Percentiles rank a stretch among this genome's conserved stretches.
Evolutionary conservation across 176 grass and related monocot species (phyloP).

Genomic region (Poa annua): DNA sequence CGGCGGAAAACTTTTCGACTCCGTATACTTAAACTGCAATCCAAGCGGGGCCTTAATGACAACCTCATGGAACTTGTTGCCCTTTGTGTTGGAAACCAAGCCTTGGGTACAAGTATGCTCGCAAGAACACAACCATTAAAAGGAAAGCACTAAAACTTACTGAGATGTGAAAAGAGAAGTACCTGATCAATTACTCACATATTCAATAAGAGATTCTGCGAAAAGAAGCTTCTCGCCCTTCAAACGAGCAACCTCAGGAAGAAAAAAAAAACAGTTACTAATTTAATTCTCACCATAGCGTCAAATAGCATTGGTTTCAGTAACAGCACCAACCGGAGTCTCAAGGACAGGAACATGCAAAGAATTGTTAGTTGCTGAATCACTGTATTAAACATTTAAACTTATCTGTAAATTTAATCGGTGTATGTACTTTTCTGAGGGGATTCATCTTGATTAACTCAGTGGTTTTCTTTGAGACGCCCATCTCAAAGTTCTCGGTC

Average conservation of each 20-base stretch:
- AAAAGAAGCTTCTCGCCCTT: constrained; percentile 51
- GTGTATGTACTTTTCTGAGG: constrained; percentile 66
- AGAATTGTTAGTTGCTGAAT: constrained; percentile 13
- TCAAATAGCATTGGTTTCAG: constrained; percentile 89
- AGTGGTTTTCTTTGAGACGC: too few relatives aligned
- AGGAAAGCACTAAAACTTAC: neutral
- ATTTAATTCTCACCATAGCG: constrained; percentile 65
- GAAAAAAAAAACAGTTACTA: neutral
- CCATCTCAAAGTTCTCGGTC: neutral
- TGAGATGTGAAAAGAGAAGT: neutral
- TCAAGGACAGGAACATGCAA: constrained; percentile 81
- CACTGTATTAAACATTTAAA: neutral
- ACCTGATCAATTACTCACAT: constrained; percentile 58
- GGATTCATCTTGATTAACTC: constrained; percentile 78
- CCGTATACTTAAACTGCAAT: too few relatives aligned
- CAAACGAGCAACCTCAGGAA: neutral
- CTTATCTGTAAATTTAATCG: neutral
- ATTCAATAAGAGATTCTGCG: constrained; percentile 73
- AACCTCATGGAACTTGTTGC: constrained; percentile 71
- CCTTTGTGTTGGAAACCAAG: constrained; percentile 95
- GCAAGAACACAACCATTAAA: constrained; percentile 28
- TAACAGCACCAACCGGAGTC: constrained; percentile 76
- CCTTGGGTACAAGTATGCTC: constrained; percentile 51
- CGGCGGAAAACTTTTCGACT: too few relatives aligned
- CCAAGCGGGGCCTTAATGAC: too few relatives aligned